These are phyloP conservation scores for Phytopythium aichiense DNA, from an alignment of 352 stramenopile species.

Conservation along the genomic window DNA sequence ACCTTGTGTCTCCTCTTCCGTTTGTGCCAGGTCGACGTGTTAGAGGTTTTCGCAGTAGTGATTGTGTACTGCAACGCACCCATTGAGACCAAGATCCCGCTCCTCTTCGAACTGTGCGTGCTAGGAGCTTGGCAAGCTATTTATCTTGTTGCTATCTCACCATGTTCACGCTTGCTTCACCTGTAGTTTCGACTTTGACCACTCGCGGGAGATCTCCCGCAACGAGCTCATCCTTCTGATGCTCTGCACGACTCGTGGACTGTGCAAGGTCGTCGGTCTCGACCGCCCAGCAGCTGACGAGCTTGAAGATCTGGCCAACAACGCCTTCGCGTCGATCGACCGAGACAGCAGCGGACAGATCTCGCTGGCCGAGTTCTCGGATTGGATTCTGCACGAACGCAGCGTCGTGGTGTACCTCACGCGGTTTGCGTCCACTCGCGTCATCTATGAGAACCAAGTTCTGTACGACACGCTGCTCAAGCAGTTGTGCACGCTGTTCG, in stretches of 20 bases:
- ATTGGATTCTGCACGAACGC: constrained; percentile 49
- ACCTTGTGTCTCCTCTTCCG: neutral
- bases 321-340: constrained; percentile 57
- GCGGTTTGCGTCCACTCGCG: constrained; percentile 49
- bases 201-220: constrained; percentile 63
- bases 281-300: constrained; percentile 43
- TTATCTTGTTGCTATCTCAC: neutral
- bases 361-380: constrained; percentile 53
- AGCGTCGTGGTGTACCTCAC: constrained; percentile 51
- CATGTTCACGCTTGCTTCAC: neutral
- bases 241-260: constrained; percentile 64
- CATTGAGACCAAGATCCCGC: constrained; percentile 61
- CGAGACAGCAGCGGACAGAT: constrained; percentile 50
- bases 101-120: constrained; percentile 62
- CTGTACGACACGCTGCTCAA: constrained; percentile 60
- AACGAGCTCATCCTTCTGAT: constrained; percentile 65
- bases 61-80: constrained; percentile 67
- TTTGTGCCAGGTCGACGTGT: constrained; percentile 52
- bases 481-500: constrained; percentile 43
- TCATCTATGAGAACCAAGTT: constrained; percentile 71
- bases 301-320: constrained; percentile 43
- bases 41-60: constrained; percentile 72
- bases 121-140: neutral
- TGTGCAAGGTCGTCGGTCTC: constrained; percentile 65
- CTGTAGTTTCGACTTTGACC: constrained; percentile 70